phyloP scores from a whole-genome alignment of 2,329 filamentous ascomycete genomes.

The Rosellinia necatrix region DNA sequence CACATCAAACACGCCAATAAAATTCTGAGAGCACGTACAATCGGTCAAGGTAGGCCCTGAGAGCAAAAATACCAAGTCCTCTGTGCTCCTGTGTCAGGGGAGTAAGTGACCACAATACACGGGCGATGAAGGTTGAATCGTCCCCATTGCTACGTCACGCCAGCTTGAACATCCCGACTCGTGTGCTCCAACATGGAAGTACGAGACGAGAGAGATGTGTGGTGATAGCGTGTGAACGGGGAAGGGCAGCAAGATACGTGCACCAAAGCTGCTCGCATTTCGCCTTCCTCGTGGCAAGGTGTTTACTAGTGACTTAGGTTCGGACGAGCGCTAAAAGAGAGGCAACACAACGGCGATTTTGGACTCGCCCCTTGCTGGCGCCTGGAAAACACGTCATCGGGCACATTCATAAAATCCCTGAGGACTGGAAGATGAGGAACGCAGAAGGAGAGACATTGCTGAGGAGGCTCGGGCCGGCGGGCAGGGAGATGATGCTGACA shows the following conservation, averaged over 20 bases:
- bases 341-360: too few relatives aligned
- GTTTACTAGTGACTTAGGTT: too few relatives aligned
- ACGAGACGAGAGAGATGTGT: too few relatives aligned
- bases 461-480: conserved; percentile 16
- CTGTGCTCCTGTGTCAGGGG: neutral
- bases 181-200: too few relatives aligned
- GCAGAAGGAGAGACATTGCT: conserved; percentile 7
- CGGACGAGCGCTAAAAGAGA: too few relatives aligned
- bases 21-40: neutral
- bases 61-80: conserved; percentile 17
- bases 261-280: too few relatives aligned
- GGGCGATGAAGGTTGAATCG: neutral
- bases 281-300: too few relatives aligned
- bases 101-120: neutral
- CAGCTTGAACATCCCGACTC: neutral
- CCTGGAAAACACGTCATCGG: neutral
- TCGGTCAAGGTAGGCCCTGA: conserved; percentile 25
- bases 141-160: too few relatives aligned
- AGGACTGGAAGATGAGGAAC: neutral
- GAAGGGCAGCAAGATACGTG: too few relatives aligned
- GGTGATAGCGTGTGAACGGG: too few relatives aligned
- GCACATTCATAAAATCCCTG: neutral
- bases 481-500: conserved; percentile 8
- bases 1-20: neutral
- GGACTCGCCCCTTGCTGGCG: too few relatives aligned